Base-by-base conservation (phyloP, 1,139 yeast genomes). In the Meyerozyma sp. region DNA sequence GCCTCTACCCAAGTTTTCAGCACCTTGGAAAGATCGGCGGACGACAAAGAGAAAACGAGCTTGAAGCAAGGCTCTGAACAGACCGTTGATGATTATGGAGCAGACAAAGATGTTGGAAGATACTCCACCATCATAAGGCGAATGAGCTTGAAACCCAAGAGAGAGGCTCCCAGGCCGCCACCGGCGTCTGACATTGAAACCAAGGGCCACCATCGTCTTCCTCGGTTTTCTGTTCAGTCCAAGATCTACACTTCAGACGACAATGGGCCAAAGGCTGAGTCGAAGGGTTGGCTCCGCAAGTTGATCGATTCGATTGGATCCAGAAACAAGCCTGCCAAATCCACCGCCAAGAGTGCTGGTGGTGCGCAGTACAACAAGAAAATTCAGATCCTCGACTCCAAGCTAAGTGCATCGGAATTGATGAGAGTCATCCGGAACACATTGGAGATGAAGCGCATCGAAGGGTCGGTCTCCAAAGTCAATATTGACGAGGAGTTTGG, bases 161-260 rank as follows among this genome's bases (percentile, higher is more conserved):
- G 81, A 50, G 64, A 55, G 30, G 80, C 80, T 2, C 81, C 81
- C 11, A 59, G 53, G 40, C 66, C 71, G 4, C 77, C 79, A 9
- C 45, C 14, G n/a, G 32, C 40, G 30, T 8, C 34, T 30, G 44
- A 41, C 41, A 44, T 30, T 43, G 50, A 29, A n/a, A 20, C 3
- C 44, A 49, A 39, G 54, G 49, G 52, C 18, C 59, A 56, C 34
- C 57, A 61, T 39, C 51, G 67, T 39, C 61, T 63, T 41, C 60
- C 66, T 6, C 51, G 59, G 36, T 49, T 61, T n/a, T 55, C 68
- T 1, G 45, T 49, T 32, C 42, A 43, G 2, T 50, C 60, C 1
- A 52, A 51, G 30, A 35, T 32, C 40, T 41, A 41, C 37, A 11
- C 37, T 9, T 34, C 40, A 8, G 43, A 42, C n/a, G 32, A 36